Evolutionary conservation across 306 rosid genomes (phyloP), one percentile per base, ranked within the genome.

Genomic region (Dryas octopetala): DNA sequence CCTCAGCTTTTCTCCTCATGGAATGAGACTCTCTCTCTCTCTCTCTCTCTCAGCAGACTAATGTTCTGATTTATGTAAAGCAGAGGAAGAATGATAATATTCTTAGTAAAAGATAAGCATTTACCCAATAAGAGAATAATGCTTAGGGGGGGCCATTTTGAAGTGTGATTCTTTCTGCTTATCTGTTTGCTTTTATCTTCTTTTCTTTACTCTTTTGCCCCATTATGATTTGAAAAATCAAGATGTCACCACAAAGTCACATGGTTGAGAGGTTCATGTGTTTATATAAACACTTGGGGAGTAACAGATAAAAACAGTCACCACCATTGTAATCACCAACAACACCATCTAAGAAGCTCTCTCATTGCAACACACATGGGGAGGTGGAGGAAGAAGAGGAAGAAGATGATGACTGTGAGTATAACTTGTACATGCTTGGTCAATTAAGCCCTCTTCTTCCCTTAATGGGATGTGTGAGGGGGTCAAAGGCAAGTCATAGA

Each of bases 401-500:
- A 55, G 84, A 84, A 45, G 90, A 84, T 0, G 86, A 72, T 9
- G 84, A 74, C 15, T 43, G 32, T 43, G 44, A 32, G 70, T 19
- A 53, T 41, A 82, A 68, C 19, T 60, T 41, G 45, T 43, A 61
- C 75, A 68, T 28, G 68, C 66, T 38, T 59, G 12, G 62, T 12
- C 58, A 51, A 63, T 51, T 43, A 66, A 32, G 44, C 80, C 81
- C 87, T 77, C 75, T 69, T 58, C 81, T 73, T 51, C 83, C 66
- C 52, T 41, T 83, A 64, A 73, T 75, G 78, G 76, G 80, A 77
- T 57, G 87, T 62, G 85, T 75, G 85, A 58, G 70, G 77, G 54
- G 65, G 79, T 13, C 70, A 76, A 81, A 78, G 96, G 96, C 96
- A 91, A 91, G 84, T 89, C 93, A 85, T 62, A 55, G 51, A 78